phyloP scores from a whole-genome alignment of 306 rosid species.

The Pyrus communis region DNA sequence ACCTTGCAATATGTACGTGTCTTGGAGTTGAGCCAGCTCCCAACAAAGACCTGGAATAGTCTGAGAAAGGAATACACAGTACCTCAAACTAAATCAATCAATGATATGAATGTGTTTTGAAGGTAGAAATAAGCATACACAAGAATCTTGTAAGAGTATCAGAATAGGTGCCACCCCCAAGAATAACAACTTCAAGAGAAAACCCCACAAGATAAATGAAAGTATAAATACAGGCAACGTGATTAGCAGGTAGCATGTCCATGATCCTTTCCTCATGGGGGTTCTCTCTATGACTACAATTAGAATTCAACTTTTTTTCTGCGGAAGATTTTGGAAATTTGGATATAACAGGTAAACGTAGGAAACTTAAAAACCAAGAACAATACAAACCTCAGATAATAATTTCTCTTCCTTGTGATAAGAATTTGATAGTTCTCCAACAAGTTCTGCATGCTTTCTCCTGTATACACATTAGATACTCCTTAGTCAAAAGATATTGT shows the following conservation, averaged over 20 bases:
- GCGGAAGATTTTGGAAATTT: neutral
- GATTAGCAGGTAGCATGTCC: neutral
- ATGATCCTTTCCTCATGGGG: neutral
- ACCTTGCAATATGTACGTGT: conserved; percentile 96
- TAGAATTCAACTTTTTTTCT: neutral
- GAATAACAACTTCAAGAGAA: neutral
- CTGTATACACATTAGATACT: conserved; percentile 33
- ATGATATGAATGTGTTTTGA: neutral
- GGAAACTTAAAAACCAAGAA: conserved; percentile 13
- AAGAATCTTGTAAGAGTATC: neutral
- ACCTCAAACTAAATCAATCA: neutral
- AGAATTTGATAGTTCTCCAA: conserved; percentile 81
- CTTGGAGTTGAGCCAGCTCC: conserved; percentile 98
- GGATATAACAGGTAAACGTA: neutral
- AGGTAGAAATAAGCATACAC: neutral
- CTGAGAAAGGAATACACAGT: conserved; percentile 26
- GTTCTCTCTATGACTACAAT: neutral
- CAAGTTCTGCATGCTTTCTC: conserved; percentile 91
- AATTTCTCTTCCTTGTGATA: conserved; percentile 76
- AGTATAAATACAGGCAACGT: neutral
- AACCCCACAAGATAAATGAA: neutral
- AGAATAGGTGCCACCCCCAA: neutral
- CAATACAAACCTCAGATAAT: conserved; percentile 67
- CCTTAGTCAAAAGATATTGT: neutral
- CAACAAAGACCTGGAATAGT: conserved; percentile 90